These are phyloP conservation scores for Allomyces javanicus DNA, from an alignment of 192 early-diverging fungal species.

Conservation along the genomic window DNA sequence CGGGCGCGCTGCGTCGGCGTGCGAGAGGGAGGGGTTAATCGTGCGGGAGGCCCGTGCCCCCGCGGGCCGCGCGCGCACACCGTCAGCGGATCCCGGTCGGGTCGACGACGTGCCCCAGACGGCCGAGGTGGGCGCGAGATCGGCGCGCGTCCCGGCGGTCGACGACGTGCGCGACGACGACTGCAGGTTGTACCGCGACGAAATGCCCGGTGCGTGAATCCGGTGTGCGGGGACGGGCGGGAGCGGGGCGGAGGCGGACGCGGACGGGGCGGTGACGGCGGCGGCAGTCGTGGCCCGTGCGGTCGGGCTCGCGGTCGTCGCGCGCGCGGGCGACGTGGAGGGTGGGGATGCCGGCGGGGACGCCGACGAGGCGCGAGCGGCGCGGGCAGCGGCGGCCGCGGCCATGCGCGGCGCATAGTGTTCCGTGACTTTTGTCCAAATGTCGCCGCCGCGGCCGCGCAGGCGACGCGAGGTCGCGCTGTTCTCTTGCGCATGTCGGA, in stretches of 20 bases:
- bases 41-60: no score
- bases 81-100: no score
- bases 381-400: not conserved
- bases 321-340: not conserved
- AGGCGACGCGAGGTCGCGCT: not conserved
- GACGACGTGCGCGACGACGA: no score
- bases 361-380: not conserved
- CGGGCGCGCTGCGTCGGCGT: no score
- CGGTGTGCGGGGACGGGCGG: not conserved
- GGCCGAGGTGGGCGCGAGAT: no score
- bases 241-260: not conserved
- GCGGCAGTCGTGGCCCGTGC: not conserved
- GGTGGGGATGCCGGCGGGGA: not conserved
- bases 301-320: not conserved
- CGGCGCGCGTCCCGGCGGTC: no score
- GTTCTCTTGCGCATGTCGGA: not conserved
- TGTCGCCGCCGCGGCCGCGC: not conserved
- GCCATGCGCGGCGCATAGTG: not conserved
- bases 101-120: no score
- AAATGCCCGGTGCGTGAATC: not conserved
- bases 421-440: no score
- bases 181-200: not conserved
- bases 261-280: not conserved
- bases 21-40: no score
- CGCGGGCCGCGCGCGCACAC: no score